Percentiles rank a stretch among this genome's conserved stretches.
Evolutionary conservation across 164 flowering plant species (phyloP).

Genomic region (Stephania japonica): DNA sequence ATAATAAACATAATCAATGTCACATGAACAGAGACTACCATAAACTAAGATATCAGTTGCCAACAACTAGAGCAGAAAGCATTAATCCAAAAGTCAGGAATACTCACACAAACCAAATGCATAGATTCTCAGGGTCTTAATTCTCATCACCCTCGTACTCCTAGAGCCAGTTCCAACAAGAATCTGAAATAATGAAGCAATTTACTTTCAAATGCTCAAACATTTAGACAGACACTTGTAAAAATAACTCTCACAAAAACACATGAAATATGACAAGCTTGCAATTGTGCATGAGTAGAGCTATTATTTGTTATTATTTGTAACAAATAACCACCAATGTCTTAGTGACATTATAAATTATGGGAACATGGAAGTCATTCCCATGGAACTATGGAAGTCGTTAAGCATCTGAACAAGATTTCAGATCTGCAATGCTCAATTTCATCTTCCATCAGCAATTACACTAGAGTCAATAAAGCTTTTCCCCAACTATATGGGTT

Average conservation of each 20-base stretch:
- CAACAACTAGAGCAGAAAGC: background rate
- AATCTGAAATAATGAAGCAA: constrained; percentile 36
- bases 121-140: constrained; percentile 78
- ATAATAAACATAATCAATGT: background rate
- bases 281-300: background rate
- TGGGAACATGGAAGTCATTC: background rate
- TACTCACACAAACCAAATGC: constrained; percentile 96
- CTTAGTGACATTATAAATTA: background rate
- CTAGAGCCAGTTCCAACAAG: constrained; percentile 95
- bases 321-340: background rate
- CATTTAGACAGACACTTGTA: background rate
- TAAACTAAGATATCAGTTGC: background rate
- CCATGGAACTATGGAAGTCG: background rate
- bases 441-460: constrained; percentile 1
- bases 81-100: constrained; percentile 2
- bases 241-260: background rate
- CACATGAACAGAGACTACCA: background rate
- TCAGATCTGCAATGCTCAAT: background rate
- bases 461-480: no score
- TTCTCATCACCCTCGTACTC: constrained; percentile 64
- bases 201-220: background rate
- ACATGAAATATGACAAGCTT: background rate
- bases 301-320: background rate
- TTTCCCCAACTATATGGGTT: no score
- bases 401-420: background rate